phyloP scores from a whole-genome alignment of 768 basidiomycete genomes.

The Kwoniella shandongensis region DNA sequence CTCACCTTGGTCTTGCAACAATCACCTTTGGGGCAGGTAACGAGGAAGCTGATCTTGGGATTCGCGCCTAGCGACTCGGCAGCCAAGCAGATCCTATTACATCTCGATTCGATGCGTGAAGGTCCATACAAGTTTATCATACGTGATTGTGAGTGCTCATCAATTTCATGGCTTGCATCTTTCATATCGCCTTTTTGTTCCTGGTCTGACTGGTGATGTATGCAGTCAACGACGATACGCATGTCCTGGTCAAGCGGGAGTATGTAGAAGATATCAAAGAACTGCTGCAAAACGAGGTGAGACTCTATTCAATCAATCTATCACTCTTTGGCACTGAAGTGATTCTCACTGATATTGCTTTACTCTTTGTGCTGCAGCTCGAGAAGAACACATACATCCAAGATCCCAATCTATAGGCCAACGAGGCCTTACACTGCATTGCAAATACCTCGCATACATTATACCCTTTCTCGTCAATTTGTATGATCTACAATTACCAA shows the following conservation, averaged over 20 bases:
- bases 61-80: slow-evolving; percentile 52
- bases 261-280: slow-evolving; percentile 45
- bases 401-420: slow-evolving; percentile 31
- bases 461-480: neutral
- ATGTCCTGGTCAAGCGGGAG: slow-evolving; percentile 38
- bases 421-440: too few species aligned
- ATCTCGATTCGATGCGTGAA: slow-evolving; percentile 34
- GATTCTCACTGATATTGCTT: slow-evolving; percentile 1
- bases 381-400: slow-evolving; percentile 48
- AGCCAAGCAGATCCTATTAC: slow-evolving; percentile 47
- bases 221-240: slow-evolving; percentile 36
- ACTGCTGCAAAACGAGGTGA: slow-evolving; percentile 41
- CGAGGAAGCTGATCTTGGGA: too few species aligned
- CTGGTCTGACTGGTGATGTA: neutral
- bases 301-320: neutral
- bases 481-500: neutral
- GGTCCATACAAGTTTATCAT: slow-evolving; percentile 43
- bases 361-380: slow-evolving; percentile 20
- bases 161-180: too few species aligned
- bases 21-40: too few species aligned
- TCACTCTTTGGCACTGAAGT: neutral
- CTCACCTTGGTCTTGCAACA: too few species aligned
- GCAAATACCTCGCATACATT: too few species aligned
- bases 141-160: slow-evolving; percentile 36
- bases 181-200: neutral